Percentiles rank a stretch among this genome's conserved stretches.
These are phyloP conservation scores for Barnettozyma salicaria DNA, from an alignment of 805 yeast species.

Conservation along the genomic window DNA sequence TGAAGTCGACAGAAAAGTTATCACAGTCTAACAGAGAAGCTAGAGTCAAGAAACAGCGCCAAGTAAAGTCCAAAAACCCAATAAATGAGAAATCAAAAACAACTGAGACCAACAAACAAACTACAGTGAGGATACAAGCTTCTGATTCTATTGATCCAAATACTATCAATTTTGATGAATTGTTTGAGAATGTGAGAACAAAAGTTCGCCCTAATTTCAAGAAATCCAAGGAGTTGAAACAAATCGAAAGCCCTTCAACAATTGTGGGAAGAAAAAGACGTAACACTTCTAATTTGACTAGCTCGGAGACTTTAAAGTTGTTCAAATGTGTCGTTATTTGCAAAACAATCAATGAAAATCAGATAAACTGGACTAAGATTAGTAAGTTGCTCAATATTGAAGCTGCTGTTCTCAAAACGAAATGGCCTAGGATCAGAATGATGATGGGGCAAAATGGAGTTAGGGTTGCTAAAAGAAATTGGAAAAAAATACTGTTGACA, in stretches of 20 bases:
- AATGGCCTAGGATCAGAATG: slow-evolving; percentile 65
- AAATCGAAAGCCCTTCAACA: neutral
- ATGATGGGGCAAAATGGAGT: slow-evolving; percentile 57
- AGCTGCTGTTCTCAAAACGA: slow-evolving; percentile 44
- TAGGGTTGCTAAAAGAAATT: slow-evolving; percentile 45
- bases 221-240: slow-evolving; percentile 3
- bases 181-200: slow-evolving; percentile 8
- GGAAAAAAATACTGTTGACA: slow-evolving; percentile 59
- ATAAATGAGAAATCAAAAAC: neutral
- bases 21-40: no score
- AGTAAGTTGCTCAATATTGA: slow-evolving; percentile 40
- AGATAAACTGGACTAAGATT: slow-evolving; percentile 62
- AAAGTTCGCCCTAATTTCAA: slow-evolving; percentile 5
- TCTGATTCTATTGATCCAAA: slow-evolving; percentile 5
- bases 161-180: slow-evolving; percentile 5
- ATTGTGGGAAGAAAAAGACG: slow-evolving; percentile 15
- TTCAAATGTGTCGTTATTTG: slow-evolving; percentile 63
- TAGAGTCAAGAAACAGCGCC: slow-evolving; percentile 1
- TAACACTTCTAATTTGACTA: slow-evolving; percentile 15
- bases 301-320: slow-evolving; percentile 27
- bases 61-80: slow-evolving; percentile 2
- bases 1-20: no score
- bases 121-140: slow-evolving; percentile 7
- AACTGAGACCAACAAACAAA: neutral
- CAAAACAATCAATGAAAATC: slow-evolving; percentile 50